Conservation (phyloP, 192 early-diverging fungal species). For the Coemansia sp. region DNA sequence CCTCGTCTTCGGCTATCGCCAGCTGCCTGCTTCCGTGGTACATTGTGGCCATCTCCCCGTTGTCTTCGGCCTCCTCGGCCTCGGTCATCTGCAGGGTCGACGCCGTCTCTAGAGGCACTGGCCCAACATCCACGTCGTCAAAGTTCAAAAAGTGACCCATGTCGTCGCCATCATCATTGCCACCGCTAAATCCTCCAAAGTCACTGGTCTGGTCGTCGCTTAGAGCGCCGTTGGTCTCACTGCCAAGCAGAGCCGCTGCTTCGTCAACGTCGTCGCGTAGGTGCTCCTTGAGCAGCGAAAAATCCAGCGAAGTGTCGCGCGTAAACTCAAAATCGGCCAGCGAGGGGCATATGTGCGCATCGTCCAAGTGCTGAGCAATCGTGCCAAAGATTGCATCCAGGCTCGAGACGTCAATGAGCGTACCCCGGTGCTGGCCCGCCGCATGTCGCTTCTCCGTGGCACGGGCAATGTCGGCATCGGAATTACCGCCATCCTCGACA, state of each 20-base stretch:
- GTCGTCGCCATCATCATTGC: conserved; percentile 42
- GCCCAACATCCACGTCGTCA: conserved; percentile 46
- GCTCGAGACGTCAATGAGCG: conserved; percentile 36
- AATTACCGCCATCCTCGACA: conserved; percentile 5
- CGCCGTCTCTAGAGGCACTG: conserved; percentile 36
- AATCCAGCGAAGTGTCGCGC: conserved; percentile 58
- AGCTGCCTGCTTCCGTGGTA: conserved; percentile 25
- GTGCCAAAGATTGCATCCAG: conserved; percentile 32
- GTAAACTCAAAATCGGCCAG: conserved; percentile 70
- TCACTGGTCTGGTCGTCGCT: conserved; percentile 19
- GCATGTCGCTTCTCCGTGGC: neutral
- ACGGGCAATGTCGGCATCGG: conserved; percentile 2
- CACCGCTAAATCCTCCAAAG: conserved; percentile 19
- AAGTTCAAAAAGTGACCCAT: conserved; percentile 42
- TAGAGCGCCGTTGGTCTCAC: conserved; percentile 12
- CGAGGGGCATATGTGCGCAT: conserved; percentile 65
- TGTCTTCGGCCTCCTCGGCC: conserved; percentile 26
- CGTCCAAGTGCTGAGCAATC: conserved; percentile 34
- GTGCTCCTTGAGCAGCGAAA: conserved; percentile 56
- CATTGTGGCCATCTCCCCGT: conserved; percentile 2
- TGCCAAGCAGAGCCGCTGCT: conserved; percentile 1
- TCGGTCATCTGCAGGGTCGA: conserved; percentile 40
- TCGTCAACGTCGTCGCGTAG: conserved; percentile 52
- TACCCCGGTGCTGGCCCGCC: conserved; percentile 24
- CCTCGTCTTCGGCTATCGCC: conserved; percentile 52